Base-by-base conservation (phyloP, 768 basidiomycete species). In the Podaxis carcinomalis region DNA sequence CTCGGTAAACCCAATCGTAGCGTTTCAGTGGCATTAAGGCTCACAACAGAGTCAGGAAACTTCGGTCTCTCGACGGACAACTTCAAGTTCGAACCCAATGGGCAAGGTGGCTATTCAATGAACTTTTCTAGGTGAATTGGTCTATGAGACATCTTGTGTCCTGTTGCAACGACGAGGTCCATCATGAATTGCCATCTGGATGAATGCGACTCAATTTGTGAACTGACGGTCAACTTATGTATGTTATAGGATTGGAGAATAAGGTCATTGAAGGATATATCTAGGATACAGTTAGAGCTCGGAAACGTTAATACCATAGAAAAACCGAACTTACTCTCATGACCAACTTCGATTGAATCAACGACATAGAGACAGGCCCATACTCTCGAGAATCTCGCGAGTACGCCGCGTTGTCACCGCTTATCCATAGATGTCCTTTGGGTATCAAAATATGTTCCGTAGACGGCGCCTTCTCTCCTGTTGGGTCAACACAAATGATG, bases 11-110 rank as follows among this genome's bases (percentile, higher is more conserved):
- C 13, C 19, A 7, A 23, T 23, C 16, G 1, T 16, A 5, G 39
- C 5, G 42, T 16, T 23, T 44, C 13, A 27, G 35, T 32, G 36
- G 14, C 27, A 28, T 32, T 58, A 14, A 51, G 54, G 19, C 61
- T 58, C 19, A 40, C 36, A 11, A 36, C 21, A 23, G 6, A 50
- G 19, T 2, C 65, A 95, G 93, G 93, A 2, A 92, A 90, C 62
- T 98, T 98, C 69, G 96, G 97, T 16, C 72, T 98, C 64, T 94
- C 90, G 13, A 98, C 95, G 0, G 88, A 98, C 70, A 98, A 96
- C 75, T 98, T 98, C 82, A 90, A 98, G 75, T 93, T 99, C 68
- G 87, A 88, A 62, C 93, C 93, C 16, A 95, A 96, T 64, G 92
- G 89, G 5, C 88, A 94, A 63, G 96, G 96, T n/a, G 94, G 96